Base-by-base conservation (phyloP, 176 grass and related monocot species). In the Microstegium vimineum region DNA sequence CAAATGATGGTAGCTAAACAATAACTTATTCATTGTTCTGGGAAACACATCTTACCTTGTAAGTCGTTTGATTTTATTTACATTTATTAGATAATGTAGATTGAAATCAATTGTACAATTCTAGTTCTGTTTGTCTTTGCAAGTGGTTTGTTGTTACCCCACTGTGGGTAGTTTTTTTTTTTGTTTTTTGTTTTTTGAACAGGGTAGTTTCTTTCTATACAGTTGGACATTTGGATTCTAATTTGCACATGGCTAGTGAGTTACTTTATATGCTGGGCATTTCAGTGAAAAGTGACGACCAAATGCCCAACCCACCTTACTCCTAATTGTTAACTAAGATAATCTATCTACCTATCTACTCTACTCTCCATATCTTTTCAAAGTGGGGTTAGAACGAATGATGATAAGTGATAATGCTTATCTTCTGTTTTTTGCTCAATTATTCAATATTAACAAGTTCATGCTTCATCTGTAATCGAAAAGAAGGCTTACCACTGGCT, bases 111-210 rank as follows among this genome's bases (percentile, higher is more conserved):
- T 31, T 46, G 17, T n/a, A 36, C 22, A 59, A 38, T 62, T 76
- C 28, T 69, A n/a, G 10, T 60, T 47, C 37, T 27, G 16, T 69
- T 68, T 71, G 31, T 82, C 63, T 60, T 70, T 10, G 10, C 17
- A 69, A 87, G 46, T 67, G 69, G 14, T 38, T 34, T 56, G n/a
- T 85, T 23, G 46, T 78, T 10, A 36, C 6, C 83, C 36, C 32
- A 62, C 18, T 30, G 30, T 77, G 3, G 42, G 47, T 57, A 69
- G 35, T 59, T 47, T 79, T 20, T 17, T 70, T 56, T 2, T 23
- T n/a, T n/a, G n/a, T n/a, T n/a, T n/a, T n/a, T n/a, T n/a, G n/a
- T 57, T 57, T 57, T 23, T 11, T 57, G 8, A 23, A 23, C 22
- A 56, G 20, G n/a, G 22, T 57, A 57, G 52, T 57, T 57, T 23